Evolutionary conservation across 2,329 filamentous ascomycete genomes (phyloP), one percentile per base, ranked within the genome.

Genomic region (Alternaria sp.): DNA sequence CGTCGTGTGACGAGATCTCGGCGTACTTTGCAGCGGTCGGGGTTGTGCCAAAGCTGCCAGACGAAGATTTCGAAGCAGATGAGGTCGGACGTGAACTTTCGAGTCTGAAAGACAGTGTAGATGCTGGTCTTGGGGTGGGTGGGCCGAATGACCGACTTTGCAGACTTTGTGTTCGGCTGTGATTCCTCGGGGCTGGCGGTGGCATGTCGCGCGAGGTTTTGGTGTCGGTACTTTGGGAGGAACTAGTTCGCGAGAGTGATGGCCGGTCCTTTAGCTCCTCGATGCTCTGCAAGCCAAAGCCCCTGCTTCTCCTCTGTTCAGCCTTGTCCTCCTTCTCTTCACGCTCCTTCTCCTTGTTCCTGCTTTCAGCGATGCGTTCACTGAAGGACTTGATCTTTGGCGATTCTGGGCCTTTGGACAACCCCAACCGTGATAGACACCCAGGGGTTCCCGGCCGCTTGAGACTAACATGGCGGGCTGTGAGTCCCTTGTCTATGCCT

Each of bases 401-500:
- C 5, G 65, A 51, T 23, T 69, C 73, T 10, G 49, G 36, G 5
- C 55, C 49, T n/a, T 61, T 58, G 3, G 66, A 58, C 2, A 86
- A 83, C 64, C 85, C 87, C 9, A 70, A 14, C n/a, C 72, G 66
- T 2, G 69, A 65, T 17, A 68, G 56, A 0, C 63, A 36, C 11
- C 58, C 58, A 17, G 49, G 59, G 26, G 59, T 61, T 17, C 64
- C 56, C 8, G 68, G 54, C 65, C 92, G 84, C 76, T 91, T 95
- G 28, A 98, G 80, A 3, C 93, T 97, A 31, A 98, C 84, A 69
- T 97, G 92, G 58, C 86, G 86, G 2, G 89, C 93, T 68, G 84
- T 90, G 34, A 93, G 80, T 1, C 92, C 93, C 74, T 96, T 96
- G 78, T 97, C 93, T 61, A 98, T 96, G 5, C 95, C 94, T 14